Conservation (phyloP, 306 rosid species). For the Hippophae gyantsensis region DNA sequence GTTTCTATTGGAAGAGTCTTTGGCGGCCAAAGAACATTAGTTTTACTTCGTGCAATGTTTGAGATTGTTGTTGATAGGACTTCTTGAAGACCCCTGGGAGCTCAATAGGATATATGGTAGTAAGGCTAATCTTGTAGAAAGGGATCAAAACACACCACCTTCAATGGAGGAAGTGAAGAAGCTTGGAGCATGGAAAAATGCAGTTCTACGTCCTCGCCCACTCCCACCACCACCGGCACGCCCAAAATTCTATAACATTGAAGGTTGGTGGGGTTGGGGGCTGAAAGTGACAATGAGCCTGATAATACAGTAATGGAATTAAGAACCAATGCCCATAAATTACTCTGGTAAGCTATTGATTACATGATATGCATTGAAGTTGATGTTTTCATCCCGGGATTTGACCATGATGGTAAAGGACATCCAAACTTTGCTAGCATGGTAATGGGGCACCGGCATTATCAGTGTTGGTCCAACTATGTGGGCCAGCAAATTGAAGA, state of each 20-base stretch:
- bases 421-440: constrained; percentile 91
- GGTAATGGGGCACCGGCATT: constrained; percentile 86
- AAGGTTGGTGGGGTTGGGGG: constrained; percentile 99
- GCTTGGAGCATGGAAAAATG: constrained; percentile 61
- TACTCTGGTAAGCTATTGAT: constrained; percentile 93
- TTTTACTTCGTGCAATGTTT: too few relatives aligned
- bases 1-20: too few relatives aligned
- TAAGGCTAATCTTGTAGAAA: too few relatives aligned
- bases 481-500: too few relatives aligned
- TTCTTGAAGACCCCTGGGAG: too few relatives aligned
- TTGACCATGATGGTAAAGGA: constrained; percentile 88
- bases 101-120: too few relatives aligned
- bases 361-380: constrained; percentile 74
- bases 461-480: too few relatives aligned
- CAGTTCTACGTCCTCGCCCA: constrained; percentile 93
- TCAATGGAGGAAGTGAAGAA: constrained; percentile 44
- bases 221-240: constrained; percentile 98
- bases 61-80: too few relatives aligned
- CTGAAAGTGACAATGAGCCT: constrained; percentile 93
- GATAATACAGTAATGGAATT: constrained; percentile 88
- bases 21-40: too few relatives aligned
- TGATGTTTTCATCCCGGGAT: constrained; percentile 80
- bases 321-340: constrained; percentile 90
- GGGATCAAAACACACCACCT: too few relatives aligned
- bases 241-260: constrained; percentile 83